Evolutionary conservation across 83 land plant species (phyloP).

Genomic region (Diphasiastrum complanatum): DNA sequence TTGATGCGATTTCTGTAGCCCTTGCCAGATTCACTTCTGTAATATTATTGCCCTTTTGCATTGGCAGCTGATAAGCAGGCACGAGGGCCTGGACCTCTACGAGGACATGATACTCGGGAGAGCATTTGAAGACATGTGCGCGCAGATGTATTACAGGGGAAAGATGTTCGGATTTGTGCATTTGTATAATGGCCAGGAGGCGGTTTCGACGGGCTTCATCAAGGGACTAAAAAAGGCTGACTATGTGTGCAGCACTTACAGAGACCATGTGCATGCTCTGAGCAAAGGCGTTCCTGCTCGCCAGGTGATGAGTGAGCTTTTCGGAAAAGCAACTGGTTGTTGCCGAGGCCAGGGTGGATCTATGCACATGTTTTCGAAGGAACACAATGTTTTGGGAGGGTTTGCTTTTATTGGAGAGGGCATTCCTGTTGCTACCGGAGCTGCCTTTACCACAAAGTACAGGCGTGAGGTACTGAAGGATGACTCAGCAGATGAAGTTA

Average conservation of each 20-base stretch:
- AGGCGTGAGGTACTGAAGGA: conserved; percentile 6
- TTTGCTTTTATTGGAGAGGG: no score
- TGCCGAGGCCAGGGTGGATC: conserved; percentile 15
- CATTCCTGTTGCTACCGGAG: no score
- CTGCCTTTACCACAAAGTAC: conserved; percentile 12
- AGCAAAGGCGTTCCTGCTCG: conserved; percentile 16
- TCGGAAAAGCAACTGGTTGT: conserved; percentile 16
- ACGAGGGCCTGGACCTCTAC: conserved; percentile 6
- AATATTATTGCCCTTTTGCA: no score
- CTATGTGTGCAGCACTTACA: conserved; percentile 15
- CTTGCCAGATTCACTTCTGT: no score
- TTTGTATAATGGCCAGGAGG: conserved; percentile 16
- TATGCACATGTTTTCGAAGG: conserved; percentile 18
- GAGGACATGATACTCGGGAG: conserved; percentile 13
- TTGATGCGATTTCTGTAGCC: no score
- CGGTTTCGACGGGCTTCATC: conserved; percentile 16
- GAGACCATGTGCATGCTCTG: conserved; percentile 14
- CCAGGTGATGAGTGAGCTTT: conserved; percentile 12
- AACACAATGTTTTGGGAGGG: conserved; percentile 5
- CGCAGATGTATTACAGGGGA: conserved; percentile 11
- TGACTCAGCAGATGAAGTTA: conserved; percentile 10
- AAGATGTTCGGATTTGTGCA: conserved; percentile 17
- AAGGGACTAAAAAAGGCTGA: conserved; percentile 7
- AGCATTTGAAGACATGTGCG: conserved; percentile 12
- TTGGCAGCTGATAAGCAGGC: conserved; percentile 6